These are phyloP conservation scores for Pigoraptor vietnamica DNA, from an alignment of 78 protist genomes.

Conservation along the genomic window DNA sequence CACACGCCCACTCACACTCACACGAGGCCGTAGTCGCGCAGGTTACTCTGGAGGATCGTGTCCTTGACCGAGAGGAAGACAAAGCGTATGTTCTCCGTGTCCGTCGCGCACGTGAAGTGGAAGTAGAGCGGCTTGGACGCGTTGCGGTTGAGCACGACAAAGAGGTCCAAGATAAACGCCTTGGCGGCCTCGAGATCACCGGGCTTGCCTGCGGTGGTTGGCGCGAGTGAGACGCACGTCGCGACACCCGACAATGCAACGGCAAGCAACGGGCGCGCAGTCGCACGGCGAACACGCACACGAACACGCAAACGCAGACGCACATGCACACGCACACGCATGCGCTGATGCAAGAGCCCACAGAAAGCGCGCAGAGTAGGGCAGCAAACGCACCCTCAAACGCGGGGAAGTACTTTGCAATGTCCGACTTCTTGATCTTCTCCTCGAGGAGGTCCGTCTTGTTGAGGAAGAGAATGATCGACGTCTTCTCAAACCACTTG, in stretches of 20 bases:
- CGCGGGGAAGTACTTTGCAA: constrained; percentile 11
- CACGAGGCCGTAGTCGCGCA: constrained; percentile 30
- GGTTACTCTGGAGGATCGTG: constrained; percentile 43
- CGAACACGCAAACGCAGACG: background rate
- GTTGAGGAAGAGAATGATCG: constrained; percentile 59
- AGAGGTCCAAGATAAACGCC: constrained; percentile 34
- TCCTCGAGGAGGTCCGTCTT: constrained; percentile 46
- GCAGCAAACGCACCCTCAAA: background rate
- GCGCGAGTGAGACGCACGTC: too few relatives aligned
- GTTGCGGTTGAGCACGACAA: constrained; percentile 30
- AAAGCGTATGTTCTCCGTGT: constrained; percentile 74
- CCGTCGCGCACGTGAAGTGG: constrained; percentile 85
- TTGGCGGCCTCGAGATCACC: background rate
- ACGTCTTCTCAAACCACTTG: constrained; percentile 81
- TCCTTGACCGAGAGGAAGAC: constrained; percentile 74
- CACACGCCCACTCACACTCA: background rate
- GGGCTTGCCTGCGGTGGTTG: background rate
- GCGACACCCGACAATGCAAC: too few relatives aligned
- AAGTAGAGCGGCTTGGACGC: constrained; percentile 57
- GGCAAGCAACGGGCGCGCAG: too few relatives aligned
- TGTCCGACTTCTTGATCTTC: constrained; percentile 14
- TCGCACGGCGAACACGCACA: background rate
- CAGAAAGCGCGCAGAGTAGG: background rate
- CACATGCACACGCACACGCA: background rate
- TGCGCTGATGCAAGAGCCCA: background rate